These are phyloP conservation scores for Cryptococcus sp. DNA, from an alignment of 1,284 basidiomycete genomes.

Conservation along the genomic window DNA sequence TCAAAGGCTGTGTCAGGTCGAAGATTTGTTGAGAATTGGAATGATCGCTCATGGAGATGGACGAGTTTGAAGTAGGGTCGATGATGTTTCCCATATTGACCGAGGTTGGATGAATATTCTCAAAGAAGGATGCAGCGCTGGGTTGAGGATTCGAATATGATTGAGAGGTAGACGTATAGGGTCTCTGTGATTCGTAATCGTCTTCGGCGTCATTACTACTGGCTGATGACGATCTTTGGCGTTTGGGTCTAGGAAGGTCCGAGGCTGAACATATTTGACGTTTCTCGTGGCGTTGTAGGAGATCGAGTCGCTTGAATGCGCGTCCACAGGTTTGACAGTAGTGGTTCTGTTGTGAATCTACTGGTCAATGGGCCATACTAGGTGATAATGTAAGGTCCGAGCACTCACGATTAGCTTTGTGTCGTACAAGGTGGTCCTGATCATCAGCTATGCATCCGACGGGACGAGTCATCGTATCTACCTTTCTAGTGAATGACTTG, in stretches of 20 bases:
- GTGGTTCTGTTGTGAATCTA: conserved; percentile 28
- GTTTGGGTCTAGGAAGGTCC: neutral
- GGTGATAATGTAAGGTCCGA: neutral
- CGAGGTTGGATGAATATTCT: no score
- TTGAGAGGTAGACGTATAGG: neutral
- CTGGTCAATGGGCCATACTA: no score
- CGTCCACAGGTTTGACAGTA: conserved; percentile 28
- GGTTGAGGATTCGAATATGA: neutral
- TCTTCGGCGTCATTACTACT: neutral
- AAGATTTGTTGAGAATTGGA: no score
- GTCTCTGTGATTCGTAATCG: neutral
- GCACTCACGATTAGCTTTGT: conserved; percentile 39
- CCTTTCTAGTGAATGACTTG: conserved; percentile 41
- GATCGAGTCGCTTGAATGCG: conserved; percentile 36
- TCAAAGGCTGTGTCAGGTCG: no score
- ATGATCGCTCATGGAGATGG: no score
- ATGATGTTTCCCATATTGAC: neutral
- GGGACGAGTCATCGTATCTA: conserved; percentile 10
- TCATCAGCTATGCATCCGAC: neutral
- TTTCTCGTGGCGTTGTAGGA: conserved; percentile 36
- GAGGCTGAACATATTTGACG: conserved; percentile 32
- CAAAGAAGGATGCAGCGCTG: neutral
- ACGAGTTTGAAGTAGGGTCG: no score
- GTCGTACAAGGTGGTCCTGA: conserved; percentile 40
- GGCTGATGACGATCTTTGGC: neutral